Evolutionary conservation across 306 rosid genomes (phyloP), one percentile per base, ranked within the genome.

Genomic region (Quercus bicolor): DNA sequence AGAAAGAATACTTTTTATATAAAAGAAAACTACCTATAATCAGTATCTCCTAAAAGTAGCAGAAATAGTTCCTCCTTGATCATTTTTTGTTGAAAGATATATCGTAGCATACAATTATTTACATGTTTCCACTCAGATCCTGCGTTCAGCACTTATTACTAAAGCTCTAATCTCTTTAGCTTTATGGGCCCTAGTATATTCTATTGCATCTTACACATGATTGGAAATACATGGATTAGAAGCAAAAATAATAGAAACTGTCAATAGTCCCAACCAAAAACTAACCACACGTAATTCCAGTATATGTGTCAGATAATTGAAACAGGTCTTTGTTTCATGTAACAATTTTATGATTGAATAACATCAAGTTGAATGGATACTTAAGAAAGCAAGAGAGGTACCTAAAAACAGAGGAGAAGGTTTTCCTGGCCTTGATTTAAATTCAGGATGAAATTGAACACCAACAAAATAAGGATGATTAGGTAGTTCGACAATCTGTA

Each of bases 401-500:
- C 98, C 98, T 85, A 76, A 79, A 90, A 94, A 94, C 69, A 89
- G 69, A 62, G 97, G 88, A 80, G 97, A 94, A 73, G 98, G 93
- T 40, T 81, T 92, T 61, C 84, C 92, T 45, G 98, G 98, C 72
- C 97, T 91, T 79, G 98, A 94, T 83, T 94, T 94, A 52, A 87
- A 94, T 77, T 94, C 98, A 9, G 98, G 97, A 81, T 94, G 98
- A 79, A 91, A 94, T 78, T 94, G 98, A 82, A 83, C 97, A 34
- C 98, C 98, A 19, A 92, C n/a, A 45, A 84, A 94, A 79, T 87
- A 94, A 8, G 97, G 98, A 89, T 94, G 98, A 77, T 84, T 85
- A n/a, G 85, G 87, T 66, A 94, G 80, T 86, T 94, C 98, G 51
- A 92, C 86, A 85, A 94, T 89, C 97, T 94, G 89, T 62, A 70